A percentile compares a stretch with the other conserved stretches of the same genome.
phyloP scores from a whole-genome alignment of 176 grass and related monocot genomes.

The Hyparrhenia diplandra region DNA sequence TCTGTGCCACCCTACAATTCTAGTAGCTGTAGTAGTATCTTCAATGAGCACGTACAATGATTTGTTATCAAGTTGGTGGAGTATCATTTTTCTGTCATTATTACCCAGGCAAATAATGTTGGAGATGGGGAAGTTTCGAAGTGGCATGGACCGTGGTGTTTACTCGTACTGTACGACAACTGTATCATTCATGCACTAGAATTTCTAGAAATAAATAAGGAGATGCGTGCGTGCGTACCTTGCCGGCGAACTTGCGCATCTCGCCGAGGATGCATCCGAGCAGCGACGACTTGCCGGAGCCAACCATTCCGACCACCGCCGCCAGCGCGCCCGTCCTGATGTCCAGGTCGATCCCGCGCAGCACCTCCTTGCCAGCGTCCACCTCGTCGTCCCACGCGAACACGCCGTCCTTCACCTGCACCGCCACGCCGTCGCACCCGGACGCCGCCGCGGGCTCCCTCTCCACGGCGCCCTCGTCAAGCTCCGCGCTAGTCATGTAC shows the following conservation, averaged over 20 bases:
- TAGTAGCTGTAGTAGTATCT: too few species aligned
- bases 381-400: constrained; percentile 88
- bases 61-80: too few species aligned
- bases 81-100: too few species aligned
- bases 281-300: constrained; percentile 89
- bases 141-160: too few species aligned
- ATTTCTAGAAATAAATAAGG: too few species aligned
- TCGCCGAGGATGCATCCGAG: constrained; percentile 83
- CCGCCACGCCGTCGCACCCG: constrained; percentile 30
- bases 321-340: constrained; percentile 58
- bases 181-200: too few species aligned
- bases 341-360: constrained; percentile 62
- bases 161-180: too few species aligned
- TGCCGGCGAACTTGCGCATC: constrained; percentile 80
- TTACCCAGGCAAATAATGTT: too few species aligned
- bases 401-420: constrained; percentile 52
- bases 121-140: too few species aligned
- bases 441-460: constrained; percentile 15
- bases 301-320: constrained; percentile 79
- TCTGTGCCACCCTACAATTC: too few species aligned
- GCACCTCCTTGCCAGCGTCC: constrained; percentile 17
- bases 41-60: too few species aligned
- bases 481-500: constrained; percentile 78
- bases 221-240: constrained; percentile 31
- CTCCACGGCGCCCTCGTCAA: constrained; percentile 65